These are phyloP conservation scores for Solanum bukasovii DNA, from an alignment of 257 asterid genomes.

Conservation along the genomic window DNA sequence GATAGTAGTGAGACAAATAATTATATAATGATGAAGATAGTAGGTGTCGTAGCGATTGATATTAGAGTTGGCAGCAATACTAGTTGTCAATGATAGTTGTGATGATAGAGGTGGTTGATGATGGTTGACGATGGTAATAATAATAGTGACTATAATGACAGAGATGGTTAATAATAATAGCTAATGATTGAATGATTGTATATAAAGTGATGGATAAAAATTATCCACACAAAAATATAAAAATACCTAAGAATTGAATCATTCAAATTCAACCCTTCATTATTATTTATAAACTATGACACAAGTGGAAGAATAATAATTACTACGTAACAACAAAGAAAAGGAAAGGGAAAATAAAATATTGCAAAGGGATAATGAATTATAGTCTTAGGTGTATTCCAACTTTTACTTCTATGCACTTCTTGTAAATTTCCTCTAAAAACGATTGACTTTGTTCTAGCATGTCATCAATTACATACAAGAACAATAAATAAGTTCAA, in stretches of 20 bases:
- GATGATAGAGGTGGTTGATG: background rate
- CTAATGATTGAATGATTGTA: no score
- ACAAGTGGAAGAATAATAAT: background rate
- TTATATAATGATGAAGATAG: background rate
- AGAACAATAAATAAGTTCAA: background rate
- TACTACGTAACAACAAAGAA: no score
- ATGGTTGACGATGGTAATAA: no score
- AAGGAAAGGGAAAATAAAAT: background rate
- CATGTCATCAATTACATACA: background rate
- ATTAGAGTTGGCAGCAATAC: background rate
- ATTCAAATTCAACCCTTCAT: background rate
- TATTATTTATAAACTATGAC: background rate
- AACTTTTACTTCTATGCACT: background rate
- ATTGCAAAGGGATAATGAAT: no score
- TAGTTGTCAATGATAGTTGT: background rate
- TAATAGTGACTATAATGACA: background rate
- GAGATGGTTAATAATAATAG: accelerated
- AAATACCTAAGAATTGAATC: background rate
- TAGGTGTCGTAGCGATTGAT: background rate
- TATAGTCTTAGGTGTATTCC: background rate
- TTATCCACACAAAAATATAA: background rate
- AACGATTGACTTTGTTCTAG: background rate
- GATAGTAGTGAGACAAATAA: no score
- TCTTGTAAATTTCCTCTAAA: background rate
- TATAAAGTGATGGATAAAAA: background rate